Conservation (phyloP, 139 green algal genomes). For the Picochlorum sp. region DNA sequence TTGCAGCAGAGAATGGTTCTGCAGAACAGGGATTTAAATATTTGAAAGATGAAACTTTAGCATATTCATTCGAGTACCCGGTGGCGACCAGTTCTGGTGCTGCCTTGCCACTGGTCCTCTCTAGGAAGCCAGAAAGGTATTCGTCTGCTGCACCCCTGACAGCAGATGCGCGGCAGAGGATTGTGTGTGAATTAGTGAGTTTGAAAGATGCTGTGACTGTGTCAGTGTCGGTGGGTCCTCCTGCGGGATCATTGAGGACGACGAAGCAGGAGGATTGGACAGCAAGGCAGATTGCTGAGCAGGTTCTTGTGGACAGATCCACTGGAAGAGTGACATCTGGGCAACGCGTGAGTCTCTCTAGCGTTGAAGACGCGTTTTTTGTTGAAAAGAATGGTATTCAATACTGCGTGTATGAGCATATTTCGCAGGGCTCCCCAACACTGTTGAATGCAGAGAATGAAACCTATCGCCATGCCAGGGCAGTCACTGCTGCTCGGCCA, state of each 20-base stretch:
- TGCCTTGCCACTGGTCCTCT: conserved; percentile 39
- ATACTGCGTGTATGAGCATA: conserved; percentile 77
- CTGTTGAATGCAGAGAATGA: conserved; percentile 35
- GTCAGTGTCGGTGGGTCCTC: conserved; percentile 39
- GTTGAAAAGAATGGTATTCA: conserved; percentile 30
- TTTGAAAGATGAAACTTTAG: conserved; percentile 56
- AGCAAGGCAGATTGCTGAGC: conserved; percentile 58
- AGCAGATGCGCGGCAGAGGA: conserved; percentile 71
- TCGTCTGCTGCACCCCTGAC: conserved; percentile 61
- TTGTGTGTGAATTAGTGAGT: conserved; percentile 60
- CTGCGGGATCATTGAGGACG: conserved; percentile 33
- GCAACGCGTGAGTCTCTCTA: conserved; percentile 64
- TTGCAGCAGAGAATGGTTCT: too few species aligned
- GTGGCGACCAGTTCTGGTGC: conserved; percentile 29
- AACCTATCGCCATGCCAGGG: conserved; percentile 66
- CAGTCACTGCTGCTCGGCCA: conserved; percentile 43
- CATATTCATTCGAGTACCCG: conserved; percentile 74
- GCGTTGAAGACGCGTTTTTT: conserved; percentile 45
- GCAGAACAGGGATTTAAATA: neutral
- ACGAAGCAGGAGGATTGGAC: conserved; percentile 40
- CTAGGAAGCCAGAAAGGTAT: conserved; percentile 63
- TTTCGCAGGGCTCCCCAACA: conserved; percentile 66
- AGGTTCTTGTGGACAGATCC: conserved; percentile 73
- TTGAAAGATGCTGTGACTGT: conserved; percentile 27
- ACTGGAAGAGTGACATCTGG: conserved; percentile 61